Percentiles rank a stretch among this genome's conserved stretches.
Conservation (phyloP, 192 early-diverging fungal species). For the Kappamyces sp. region DNA sequence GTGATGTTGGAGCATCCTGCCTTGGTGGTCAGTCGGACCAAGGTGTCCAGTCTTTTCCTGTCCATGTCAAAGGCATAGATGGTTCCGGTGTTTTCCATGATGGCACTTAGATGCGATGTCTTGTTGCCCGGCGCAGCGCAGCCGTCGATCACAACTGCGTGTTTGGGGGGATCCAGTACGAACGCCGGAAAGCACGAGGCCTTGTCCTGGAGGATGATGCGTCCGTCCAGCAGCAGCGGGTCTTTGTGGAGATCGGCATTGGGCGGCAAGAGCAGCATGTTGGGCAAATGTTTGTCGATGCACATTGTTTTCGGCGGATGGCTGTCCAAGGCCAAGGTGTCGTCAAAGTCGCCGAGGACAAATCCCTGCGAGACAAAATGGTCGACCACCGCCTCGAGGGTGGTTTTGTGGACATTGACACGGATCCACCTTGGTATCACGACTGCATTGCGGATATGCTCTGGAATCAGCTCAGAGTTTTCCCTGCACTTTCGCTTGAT, state of each 20-base stretch:
- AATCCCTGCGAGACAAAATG: constrained; percentile 57
- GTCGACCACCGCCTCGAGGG: constrained; percentile 62
- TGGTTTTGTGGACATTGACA: constrained; percentile 75
- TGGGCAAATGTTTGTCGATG: constrained; percentile 69
- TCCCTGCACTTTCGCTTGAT: constrained; percentile 55
- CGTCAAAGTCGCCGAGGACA: constrained; percentile 26
- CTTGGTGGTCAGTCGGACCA: constrained; percentile 63
- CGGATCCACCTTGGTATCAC: constrained; percentile 78
- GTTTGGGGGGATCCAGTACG: constrained; percentile 55
- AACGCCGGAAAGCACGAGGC: constrained; percentile 92
- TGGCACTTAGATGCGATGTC: constrained; percentile 84
- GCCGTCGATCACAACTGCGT: constrained; percentile 75
- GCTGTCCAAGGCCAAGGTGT: constrained; percentile 7
- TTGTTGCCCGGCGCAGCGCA: constrained; percentile 98
- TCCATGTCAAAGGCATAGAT: constrained; percentile 93
- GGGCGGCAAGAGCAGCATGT: constrained; percentile 79
- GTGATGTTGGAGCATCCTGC: constrained; percentile 77
- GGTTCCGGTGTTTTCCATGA: constrained; percentile 79
- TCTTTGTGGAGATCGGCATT: constrained; percentile 86
- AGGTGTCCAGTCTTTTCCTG: constrained; percentile 58
- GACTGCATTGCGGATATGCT: constrained; percentile 46
- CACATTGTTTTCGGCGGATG: constrained; percentile 22
- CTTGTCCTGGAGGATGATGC: constrained; percentile 91
- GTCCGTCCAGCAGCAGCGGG: constrained; percentile 63
- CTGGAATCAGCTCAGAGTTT: constrained; percentile 68